Evolutionary conservation across 73 alveolate genomes (phyloP), one percentile per base, ranked within the genome.

Genomic region (Paramecium primaurelia): DNA sequence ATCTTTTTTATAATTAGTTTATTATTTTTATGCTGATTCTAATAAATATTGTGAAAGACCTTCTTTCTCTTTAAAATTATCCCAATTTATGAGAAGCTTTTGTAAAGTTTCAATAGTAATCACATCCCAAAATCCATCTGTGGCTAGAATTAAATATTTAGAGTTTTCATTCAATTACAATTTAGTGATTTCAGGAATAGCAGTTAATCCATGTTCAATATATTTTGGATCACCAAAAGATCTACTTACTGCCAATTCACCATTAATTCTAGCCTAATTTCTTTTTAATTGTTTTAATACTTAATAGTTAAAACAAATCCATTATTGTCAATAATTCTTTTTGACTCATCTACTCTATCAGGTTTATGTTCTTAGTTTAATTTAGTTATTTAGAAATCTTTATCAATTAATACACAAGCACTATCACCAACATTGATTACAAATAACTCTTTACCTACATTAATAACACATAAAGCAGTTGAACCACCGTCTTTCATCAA

Each of bases 101-200:
- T 69, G n/a, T 1, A 44, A 25, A 4, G 73, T 77, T 34, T 88
- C 40, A 7, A 89, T 40, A 14, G 38, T 89, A 22, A 89, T 64
- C 37, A 89, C 77, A 71, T 89, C 94, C 93, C 93, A 88, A 69
- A 64, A 88, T 10, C 93, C 93, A 69, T 88, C 93, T 1, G 93
- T 88, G 6, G 93, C 93, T 16, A 88, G 58, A 12, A 88, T 68
- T 22, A 88, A 69, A 30, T 71, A 88, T 51, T 69, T 34, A 49
- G 69, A 54, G 28, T 38, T 69, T 40, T 12, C 73, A 20, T 2
- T 20, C 11, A 88, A 54, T 11, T 38, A 16, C 37, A 42, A 38
- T n/a, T 42, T 88, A 42, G 86, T 69, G 12, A 88, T 71, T 20
- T 88, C 93, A 37, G 93, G 93, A 26, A 88, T 69, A 8, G 90